Percentiles rank a stretch among this genome's conserved stretches.
These are phyloP conservation scores for Delonix regia DNA, from an alignment of 306 rosid genomes.

Conservation along the genomic window DNA sequence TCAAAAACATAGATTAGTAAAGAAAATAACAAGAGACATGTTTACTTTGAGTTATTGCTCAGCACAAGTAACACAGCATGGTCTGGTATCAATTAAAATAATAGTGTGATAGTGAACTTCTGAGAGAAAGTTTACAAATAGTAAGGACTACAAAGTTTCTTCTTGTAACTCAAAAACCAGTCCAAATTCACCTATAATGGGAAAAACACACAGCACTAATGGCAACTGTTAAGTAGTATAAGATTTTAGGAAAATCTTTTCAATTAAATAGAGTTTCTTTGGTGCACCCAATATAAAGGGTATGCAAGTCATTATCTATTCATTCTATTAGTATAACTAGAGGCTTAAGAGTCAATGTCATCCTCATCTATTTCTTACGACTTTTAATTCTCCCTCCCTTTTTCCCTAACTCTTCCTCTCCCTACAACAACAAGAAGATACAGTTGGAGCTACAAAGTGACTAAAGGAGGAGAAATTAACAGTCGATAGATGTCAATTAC, in stretches of 20 bases:
- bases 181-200: background rate
- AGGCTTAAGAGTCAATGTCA: background rate
- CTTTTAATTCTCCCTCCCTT: background rate
- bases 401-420: background rate
- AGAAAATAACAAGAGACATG: conserved; percentile 26
- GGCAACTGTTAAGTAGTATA: background rate
- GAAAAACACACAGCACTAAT: conserved; percentile 18
- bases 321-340: background rate
- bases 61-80: background rate
- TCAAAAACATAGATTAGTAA: conserved; percentile 39
- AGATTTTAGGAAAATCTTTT: background rate
- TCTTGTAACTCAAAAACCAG: too few relatives aligned
- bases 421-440: background rate
- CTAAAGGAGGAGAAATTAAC: conserved; percentile 18
- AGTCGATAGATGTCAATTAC: conserved; percentile 49
- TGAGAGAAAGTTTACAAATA: background rate
- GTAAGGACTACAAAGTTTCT: background rate
- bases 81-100: conserved; percentile 22
- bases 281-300: background rate
- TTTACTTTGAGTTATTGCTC: conserved; percentile 3
- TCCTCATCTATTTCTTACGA: background rate
- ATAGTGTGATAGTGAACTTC: background rate
- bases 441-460: conserved; percentile 15
- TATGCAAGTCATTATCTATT: background rate
- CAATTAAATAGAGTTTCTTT: background rate